Evolutionary conservation across 345 rosid genomes (phyloP), one percentile per base, ranked within the genome.

Genomic region (Salix purpurea): DNA sequence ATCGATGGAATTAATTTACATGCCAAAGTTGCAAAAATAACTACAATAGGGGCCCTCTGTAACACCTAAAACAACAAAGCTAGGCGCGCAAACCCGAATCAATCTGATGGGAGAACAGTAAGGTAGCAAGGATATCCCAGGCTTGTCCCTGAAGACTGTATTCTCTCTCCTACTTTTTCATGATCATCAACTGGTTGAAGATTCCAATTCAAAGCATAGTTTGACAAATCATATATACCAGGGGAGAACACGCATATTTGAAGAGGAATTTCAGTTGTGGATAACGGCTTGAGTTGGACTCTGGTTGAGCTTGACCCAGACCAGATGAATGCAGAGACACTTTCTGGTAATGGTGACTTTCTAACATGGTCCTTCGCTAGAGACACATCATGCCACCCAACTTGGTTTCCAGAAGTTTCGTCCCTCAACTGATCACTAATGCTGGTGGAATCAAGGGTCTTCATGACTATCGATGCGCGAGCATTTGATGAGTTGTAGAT

Each of bases 141-240:
- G 83, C 92, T 81, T 37, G 83, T 85, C 79, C 97, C 99, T 0
- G 92, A 87, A 67, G 87, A 78, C 54, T 78, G 78, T 44, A 30
- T 74, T 8, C 58, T 56, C 70, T 70, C 85, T 56, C 76, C 86
- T 39, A 40, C 79, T 34, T 65, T 81, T 74, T 26, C 90, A 75
- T 76, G 83, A 23, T 65, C 79, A 12, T 23, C 72, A 4, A 19
- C 46, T 2, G 76, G 67, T 23, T 65, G 58, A 37, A 91, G 81
- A 74, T 85, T 90, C 99, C 98, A 96, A 50, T 84, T 85, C 84
- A 96, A 84, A 26, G 70, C 81, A 81, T 94, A 96, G 73, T 87
- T 89, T 24, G 99, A 92, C 4, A 96, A 86, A 76, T 94, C 92
- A 60, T 90, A 92, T 30, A 87, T 78, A 48, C 99, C 97, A 0